These are phyloP conservation scores for Gossypioides kirkii DNA, from an alignment of 345 rosid species.

Conservation along the genomic window DNA sequence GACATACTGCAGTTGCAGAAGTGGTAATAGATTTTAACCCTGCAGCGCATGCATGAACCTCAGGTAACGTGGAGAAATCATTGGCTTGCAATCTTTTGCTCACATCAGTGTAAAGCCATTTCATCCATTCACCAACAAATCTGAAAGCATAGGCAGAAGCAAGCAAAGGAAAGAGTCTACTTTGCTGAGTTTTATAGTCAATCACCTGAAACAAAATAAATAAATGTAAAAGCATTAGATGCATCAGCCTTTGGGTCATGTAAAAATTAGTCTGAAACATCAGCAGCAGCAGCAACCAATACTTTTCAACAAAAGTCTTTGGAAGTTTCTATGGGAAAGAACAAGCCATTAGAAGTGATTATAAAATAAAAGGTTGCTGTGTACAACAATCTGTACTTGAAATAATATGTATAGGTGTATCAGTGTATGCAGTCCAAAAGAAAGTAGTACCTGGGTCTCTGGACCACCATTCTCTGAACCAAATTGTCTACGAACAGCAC, in stretches of 20 bases:
- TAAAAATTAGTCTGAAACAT: neutral
- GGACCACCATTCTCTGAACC: slow-evolving; percentile 61
- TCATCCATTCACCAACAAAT: slow-evolving; percentile 97
- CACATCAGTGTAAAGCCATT: slow-evolving; percentile 90
- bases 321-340: neutral
- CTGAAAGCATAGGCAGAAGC: slow-evolving; percentile 99
- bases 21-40: slow-evolving; percentile 98
- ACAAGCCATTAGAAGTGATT: slow-evolving; percentile 5
- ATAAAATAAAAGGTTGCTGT: neutral
- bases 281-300: neutral
- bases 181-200: slow-evolving; percentile 95
- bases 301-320: neutral
- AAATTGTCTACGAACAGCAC: slow-evolving; percentile 97
- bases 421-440: neutral
- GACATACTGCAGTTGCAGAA: slow-evolving; percentile 79
- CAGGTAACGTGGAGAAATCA: slow-evolving; percentile 92
- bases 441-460: slow-evolving; percentile 72
- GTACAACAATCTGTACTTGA: neutral
- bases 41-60: slow-evolving; percentile 98
- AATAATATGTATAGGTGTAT: neutral
- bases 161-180: slow-evolving; percentile 92
- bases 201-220: slow-evolving; percentile 60
- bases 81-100: slow-evolving; percentile 75
- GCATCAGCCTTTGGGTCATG: neutral
- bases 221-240: slow-evolving; percentile 15